Evolutionary conservation across 768 basidiomycete species (phyloP).

Genomic region (Termitomyces sp.): DNA sequence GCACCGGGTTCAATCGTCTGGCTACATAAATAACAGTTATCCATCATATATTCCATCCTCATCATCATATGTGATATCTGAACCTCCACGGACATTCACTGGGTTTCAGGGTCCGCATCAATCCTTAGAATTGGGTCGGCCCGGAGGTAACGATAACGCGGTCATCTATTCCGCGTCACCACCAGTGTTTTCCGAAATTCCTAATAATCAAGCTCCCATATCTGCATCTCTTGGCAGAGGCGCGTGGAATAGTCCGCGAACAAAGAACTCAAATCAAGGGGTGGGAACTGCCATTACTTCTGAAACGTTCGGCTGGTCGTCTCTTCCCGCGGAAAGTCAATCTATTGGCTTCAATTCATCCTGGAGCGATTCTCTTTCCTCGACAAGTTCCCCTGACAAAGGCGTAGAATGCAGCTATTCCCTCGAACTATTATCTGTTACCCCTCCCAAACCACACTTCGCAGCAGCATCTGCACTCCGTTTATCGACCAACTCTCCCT

Average conservation of each 20-base stretch:
- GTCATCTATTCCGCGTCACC: slow-evolving; percentile 9
- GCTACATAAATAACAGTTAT: slow-evolving; percentile 1
- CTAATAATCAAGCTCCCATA: neutral
- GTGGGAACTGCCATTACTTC: slow-evolving; percentile 10
- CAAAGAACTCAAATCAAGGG: slow-evolving; percentile 3
- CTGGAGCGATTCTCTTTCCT: slow-evolving; percentile 23
- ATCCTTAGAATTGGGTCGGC: neutral
- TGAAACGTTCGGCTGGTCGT: slow-evolving; percentile 17
- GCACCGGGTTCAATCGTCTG: neutral
- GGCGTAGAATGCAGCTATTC: slow-evolving; percentile 18
- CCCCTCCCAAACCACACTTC: slow-evolving; percentile 20
- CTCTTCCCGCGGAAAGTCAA: slow-evolving; percentile 16
- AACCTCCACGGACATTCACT: slow-evolving; percentile 1
- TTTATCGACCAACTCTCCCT: slow-evolving; percentile 16
- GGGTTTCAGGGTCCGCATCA: slow-evolving; percentile 7
- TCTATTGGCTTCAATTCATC: slow-evolving; percentile 21
- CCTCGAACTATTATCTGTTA: slow-evolving; percentile 26
- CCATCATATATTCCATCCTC: slow-evolving; percentile 4
- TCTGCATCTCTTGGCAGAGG: slow-evolving; percentile 3
- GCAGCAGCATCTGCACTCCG: slow-evolving; percentile 18
- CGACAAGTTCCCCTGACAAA: slow-evolving; percentile 18
- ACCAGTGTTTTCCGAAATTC: slow-evolving; percentile 5
- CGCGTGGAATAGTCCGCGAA: slow-evolving; percentile 8
- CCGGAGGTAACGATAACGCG: slow-evolving; percentile 9
- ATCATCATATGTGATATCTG: slow-evolving; percentile 2